Conservation (phyloP, 352 stramenopile genomes). For the Phytophthora colocasiae region DNA sequence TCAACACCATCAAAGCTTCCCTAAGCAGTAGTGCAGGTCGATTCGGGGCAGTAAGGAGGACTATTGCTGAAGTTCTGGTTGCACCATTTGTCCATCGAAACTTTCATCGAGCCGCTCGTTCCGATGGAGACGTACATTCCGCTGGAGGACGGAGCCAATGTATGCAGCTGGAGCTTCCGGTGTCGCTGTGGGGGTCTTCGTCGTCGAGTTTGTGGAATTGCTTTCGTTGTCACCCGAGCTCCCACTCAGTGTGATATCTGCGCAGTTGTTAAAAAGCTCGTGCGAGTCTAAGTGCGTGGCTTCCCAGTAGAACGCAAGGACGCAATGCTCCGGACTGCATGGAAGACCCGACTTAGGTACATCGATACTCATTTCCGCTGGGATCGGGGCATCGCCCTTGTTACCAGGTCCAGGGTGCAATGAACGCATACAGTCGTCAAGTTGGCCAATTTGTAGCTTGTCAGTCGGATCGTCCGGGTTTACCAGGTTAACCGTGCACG, state of each 20-base stretch:
- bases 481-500: conserved; percentile 46
- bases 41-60: conserved; percentile 30
- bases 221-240: conserved; percentile 16
- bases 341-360: conserved; percentile 35
- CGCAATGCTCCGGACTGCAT: conserved; percentile 35
- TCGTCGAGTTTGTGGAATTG: conserved; percentile 1
- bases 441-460: conserved; percentile 40
- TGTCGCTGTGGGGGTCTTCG: background rate
- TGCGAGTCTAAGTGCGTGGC: conserved; percentile 35
- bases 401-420: conserved; percentile 36
- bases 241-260: conserved; percentile 37
- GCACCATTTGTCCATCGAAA: conserved; percentile 37
- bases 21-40: conserved; percentile 29
- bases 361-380: conserved; percentile 43
- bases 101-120: conserved; percentile 26
- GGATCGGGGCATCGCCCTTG: conserved; percentile 40
- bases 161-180: background rate
- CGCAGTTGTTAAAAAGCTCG: conserved; percentile 53
- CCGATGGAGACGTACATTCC: conserved; percentile 27
- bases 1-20: no score
- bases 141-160: conserved; percentile 2
- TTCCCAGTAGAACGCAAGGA: conserved; percentile 48
- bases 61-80: conserved; percentile 41
- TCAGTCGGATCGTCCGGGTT: conserved; percentile 36
- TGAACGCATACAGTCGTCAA: conserved; percentile 54